Percentiles rank a stretch among this genome's conserved stretches.
phyloP scores from a whole-genome alignment of 2,329 filamentous ascomycete genomes.

The Pseudogymnoascus sp. region DNA sequence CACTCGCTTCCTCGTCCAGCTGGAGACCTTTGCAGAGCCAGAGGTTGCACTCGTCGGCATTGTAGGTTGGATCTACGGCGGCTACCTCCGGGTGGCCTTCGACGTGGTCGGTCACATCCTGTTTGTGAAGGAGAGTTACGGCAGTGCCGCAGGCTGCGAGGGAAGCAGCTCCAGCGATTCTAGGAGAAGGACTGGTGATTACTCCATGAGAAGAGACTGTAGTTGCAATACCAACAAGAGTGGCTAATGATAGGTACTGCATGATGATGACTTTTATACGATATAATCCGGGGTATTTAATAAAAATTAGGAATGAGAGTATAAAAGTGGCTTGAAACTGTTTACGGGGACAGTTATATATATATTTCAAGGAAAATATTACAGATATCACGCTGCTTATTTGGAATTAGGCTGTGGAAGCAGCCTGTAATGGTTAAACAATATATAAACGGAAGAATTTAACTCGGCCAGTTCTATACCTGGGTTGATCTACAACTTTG shows the following conservation, averaged over 20 bases:
- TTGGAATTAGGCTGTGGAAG: neutral
- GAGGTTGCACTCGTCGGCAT: conserved; percentile 29
- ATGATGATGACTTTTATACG: neutral
- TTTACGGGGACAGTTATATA: neutral
- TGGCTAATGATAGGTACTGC: neutral
- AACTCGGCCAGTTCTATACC: neutral
- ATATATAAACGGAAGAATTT: neutral
- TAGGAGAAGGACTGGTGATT: conserved; percentile 34
- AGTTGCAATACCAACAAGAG: conserved; percentile 14
- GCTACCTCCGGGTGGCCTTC: conserved; percentile 29
- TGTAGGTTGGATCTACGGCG: conserved; percentile 25
- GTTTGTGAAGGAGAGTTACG: conserved; percentile 29
- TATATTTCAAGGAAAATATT: neutral
- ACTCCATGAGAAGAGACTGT: conserved; percentile 36
- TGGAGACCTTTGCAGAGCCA: conserved; percentile 40
- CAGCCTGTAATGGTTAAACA: neutral
- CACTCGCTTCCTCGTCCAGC: conserved; percentile 35
- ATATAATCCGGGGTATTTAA: neutral
- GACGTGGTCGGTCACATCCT: conserved; percentile 27
- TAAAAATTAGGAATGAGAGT: neutral
- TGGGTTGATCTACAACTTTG: neutral
- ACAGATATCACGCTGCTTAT: neutral
- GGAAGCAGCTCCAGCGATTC: conserved; percentile 36
- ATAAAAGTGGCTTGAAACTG: neutral
- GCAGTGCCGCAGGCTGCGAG: conserved; percentile 35